Base-by-base conservation (phyloP, 306 rosid species). In the Castanospermum australe region DNA sequence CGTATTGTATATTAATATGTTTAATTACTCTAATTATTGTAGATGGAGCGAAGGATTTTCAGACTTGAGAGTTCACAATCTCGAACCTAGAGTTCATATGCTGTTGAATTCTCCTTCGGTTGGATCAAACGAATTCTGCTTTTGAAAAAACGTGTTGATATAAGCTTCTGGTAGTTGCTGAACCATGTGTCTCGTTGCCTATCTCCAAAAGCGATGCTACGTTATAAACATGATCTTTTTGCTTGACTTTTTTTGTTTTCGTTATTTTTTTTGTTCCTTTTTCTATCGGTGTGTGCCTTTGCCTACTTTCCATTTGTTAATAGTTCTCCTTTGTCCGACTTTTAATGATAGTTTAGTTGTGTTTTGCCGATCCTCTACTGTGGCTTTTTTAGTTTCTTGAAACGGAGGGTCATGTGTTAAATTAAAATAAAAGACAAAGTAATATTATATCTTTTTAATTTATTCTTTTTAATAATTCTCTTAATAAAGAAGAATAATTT, bases 31-130 rank as follows among this genome's bases (percentile, higher is more conserved):
- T 18, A 11, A 15, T 67, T 50, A 54, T 50, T 44, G 50, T 86
- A 91, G 93, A 84, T 89, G 93, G 90, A 86, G 77, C 71, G 48
- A 18, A 86, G 82, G 77, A 83, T 89, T 51, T 68, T 87, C 12
- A 84, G 89, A 63, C 11, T 69, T 1, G 52, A 35, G 69, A 67
- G 62, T 20, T 66, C 54, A 45, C 79, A 55, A 57, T 60, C 55
- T 17, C 60, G 55, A n/a, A 55, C 62, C 32, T 73, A 77, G 77
- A 67, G 70, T 72, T 61, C 25, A 45, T 33, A 32, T 61, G 65
- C 6, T 13, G 55, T 41, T 47, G 50, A 56, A 9, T 74, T 52
- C 47, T 79, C 73, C 44, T 65, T 17, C 7, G 7, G 59, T 45
- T 77, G 77, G 48, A 39, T 66, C 17, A 28, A 55, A 33, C 6